Evolutionary conservation across 2,329 filamentous ascomycete species (phyloP).

Genomic region (Paecilomyces variotii): DNA sequence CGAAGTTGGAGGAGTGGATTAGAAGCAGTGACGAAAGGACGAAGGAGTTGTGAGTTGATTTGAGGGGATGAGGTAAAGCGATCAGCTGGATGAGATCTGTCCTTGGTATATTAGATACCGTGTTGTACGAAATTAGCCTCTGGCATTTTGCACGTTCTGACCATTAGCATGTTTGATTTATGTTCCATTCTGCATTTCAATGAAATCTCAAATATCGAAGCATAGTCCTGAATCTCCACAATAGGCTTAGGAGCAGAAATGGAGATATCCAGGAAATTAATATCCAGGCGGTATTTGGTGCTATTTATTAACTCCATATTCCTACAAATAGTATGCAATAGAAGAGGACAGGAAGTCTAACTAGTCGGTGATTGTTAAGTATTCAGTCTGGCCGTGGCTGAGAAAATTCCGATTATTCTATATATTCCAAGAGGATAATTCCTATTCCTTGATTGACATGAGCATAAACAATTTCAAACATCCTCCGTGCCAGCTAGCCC

Average conservation of each 20-base stretch:
- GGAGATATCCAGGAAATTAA: neutral
- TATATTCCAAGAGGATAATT: neutral
- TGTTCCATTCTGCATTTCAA: neutral
- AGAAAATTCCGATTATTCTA: neutral
- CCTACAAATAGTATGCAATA: neutral
- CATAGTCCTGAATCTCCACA: neutral
- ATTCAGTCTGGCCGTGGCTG: neutral
- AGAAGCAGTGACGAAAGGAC: slow-evolving; percentile 45
- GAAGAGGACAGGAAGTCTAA: neutral
- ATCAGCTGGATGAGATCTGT: neutral
- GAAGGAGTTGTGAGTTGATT: slow-evolving; percentile 31
- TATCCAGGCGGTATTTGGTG: no score
- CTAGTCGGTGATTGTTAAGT: neutral
- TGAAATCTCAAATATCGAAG: neutral
- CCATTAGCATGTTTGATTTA: neutral
- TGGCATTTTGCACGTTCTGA: neutral
- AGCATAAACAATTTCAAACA: neutral
- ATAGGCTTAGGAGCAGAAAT: neutral
- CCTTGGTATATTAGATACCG: neutral
- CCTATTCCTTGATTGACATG: neutral
- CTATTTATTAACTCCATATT: neutral
- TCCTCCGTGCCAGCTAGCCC: neutral
- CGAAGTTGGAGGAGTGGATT: slow-evolving; percentile 46
- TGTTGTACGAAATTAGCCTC: neutral
- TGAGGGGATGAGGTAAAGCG: neutral